phyloP scores from a whole-genome alignment of 1,139 yeast genomes.

The Zygosaccharomyces pseudobailii region DNA sequence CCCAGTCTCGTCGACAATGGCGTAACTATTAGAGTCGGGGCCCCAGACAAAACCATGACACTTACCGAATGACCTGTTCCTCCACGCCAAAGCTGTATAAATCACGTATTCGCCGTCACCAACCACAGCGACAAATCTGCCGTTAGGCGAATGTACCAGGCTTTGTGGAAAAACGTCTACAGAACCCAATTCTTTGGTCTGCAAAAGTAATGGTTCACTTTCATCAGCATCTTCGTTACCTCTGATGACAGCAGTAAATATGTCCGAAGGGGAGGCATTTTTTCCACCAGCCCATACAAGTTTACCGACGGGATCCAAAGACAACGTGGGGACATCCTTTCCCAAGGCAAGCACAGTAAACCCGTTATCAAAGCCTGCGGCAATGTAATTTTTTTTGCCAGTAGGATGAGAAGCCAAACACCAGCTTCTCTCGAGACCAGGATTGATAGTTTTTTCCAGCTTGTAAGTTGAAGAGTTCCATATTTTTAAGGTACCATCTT shows the following conservation, averaged over 20 bases:
- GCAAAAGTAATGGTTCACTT: conserved; percentile 71
- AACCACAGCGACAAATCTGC: conserved; percentile 92
- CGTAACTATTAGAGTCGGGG: conserved; percentile 81
- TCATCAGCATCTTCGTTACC: conserved; percentile 65
- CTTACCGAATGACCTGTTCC: conserved; percentile 88
- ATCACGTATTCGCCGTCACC: conserved; percentile 98
- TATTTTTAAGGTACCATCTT: conserved; percentile 72
- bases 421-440: conserved; percentile 96
- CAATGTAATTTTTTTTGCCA: conserved; percentile 55
- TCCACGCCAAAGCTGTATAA: conserved; percentile 96
- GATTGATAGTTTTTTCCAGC: conserved; percentile 84
- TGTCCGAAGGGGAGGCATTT: conserved; percentile 64
- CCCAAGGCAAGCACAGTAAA: conserved; percentile 83
- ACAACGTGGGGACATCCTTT: conserved; percentile 87
- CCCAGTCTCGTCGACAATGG: conserved; percentile 67
- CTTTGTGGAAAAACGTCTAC: conserved; percentile 90
- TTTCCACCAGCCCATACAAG: conserved; percentile 72
- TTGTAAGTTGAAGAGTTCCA: conserved; percentile 80
- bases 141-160: conserved; percentile 90
- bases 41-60: conserved; percentile 95
- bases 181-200: conserved; percentile 83
- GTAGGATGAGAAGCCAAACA: conserved; percentile 78
- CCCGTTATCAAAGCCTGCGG: conserved; percentile 95
- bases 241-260: conserved; percentile 76
- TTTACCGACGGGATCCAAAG: conserved; percentile 91